Base-by-base conservation (phyloP, 1,284 basidiomycete genomes). In the Melampsora americana region DNA sequence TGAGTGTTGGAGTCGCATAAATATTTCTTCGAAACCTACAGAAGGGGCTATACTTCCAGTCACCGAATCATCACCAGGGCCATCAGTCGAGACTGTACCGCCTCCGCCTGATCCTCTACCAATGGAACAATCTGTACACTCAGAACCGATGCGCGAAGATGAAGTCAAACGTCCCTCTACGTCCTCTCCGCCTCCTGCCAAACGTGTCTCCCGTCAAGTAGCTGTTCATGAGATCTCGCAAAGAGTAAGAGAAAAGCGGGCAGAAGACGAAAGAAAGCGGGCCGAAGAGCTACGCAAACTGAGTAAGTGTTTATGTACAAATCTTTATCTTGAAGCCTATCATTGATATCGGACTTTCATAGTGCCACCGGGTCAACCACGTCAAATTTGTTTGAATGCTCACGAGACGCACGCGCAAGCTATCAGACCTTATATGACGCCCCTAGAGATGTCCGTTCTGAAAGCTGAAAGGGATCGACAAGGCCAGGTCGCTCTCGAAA, bases 341-440 rank as follows among this genome's bases (percentile, higher is more conserved):
- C 62, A 28, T 30, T 50, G 20, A 20, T 59, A 53, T 39, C 26
- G 39, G 12, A 42, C 46, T 18, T 26, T 50, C n/a, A 28, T n/a
- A 60, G 48, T 42, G 39, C 65, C 62, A 23, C 50, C 71, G 18
- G 18, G 16, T 26, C 71, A 74, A 60, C 53, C 71, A 20, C 71
- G 71, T 6, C 64, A 66, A 66, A 48, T 74, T 20, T 14, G 16
- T 60, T 26, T 74, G 5, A 74, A 26, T 32, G 71, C 71, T 30
- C 71, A 74, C 42, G 71, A 74, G 66, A 74, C 71, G 5, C 71
- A 74, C 32, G 71, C 71, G 18, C 71, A 74, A 60, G 26, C 71
- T 20, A 59, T 74, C 35, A 66, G 71, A 39, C 71, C 71, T 42
- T 74, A 74, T 35, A 74, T 74, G 71, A 74, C 64, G 32, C 71